Evolutionary conservation across 345 rosid species (phyloP).

Genomic region (Linum usitatissimum): DNA sequence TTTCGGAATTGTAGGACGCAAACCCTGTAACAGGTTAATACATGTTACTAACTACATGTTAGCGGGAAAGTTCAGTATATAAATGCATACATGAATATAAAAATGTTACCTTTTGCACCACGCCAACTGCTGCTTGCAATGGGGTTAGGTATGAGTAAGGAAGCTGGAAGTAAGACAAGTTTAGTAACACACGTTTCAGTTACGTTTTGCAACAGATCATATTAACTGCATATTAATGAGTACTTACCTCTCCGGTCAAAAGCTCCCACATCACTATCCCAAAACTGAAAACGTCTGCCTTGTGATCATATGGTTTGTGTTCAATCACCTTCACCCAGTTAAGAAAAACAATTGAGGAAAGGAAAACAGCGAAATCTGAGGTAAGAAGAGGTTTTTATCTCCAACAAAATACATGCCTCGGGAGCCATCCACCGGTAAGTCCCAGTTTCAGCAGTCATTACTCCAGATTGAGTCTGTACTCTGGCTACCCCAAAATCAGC

Average conservation of each 20-base stretch:
- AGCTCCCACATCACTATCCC: constrained; percentile 88
- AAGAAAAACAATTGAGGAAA: no score
- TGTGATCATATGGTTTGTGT: constrained; percentile 84
- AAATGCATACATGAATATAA: constrained; percentile 3
- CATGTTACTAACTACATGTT: no score
- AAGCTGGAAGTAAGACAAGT: constrained; percentile 30
- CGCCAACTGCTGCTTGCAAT: constrained; percentile 88
- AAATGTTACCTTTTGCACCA: constrained; percentile 66
- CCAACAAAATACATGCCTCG: constrained; percentile 41
- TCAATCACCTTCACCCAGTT: constrained; percentile 66
- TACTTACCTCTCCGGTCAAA: constrained; percentile 76
- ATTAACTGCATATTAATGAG: constrained; percentile 1
- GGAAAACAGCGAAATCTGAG: not conserved
- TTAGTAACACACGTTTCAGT: not conserved
- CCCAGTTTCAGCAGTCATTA: constrained; percentile 98
- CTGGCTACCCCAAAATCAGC: constrained; percentile 99
- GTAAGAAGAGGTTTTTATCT: constrained; percentile 6
- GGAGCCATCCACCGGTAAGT: constrained; percentile 99
- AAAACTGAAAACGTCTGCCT: constrained; percentile 88
- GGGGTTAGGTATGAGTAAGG: constrained; percentile 72
- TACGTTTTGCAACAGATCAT: constrained; percentile 8
- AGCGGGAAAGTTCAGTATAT: constrained; percentile 6
- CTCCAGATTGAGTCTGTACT: constrained; percentile 84
- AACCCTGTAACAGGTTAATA: constrained; percentile 28
- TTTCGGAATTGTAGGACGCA: constrained; percentile 77